Percentiles rank a stretch among this genome's conserved stretches.
These are phyloP conservation scores for Thraustochytrium striatum DNA, from an alignment of 352 stramenopile genomes.

Conservation along the genomic window DNA sequence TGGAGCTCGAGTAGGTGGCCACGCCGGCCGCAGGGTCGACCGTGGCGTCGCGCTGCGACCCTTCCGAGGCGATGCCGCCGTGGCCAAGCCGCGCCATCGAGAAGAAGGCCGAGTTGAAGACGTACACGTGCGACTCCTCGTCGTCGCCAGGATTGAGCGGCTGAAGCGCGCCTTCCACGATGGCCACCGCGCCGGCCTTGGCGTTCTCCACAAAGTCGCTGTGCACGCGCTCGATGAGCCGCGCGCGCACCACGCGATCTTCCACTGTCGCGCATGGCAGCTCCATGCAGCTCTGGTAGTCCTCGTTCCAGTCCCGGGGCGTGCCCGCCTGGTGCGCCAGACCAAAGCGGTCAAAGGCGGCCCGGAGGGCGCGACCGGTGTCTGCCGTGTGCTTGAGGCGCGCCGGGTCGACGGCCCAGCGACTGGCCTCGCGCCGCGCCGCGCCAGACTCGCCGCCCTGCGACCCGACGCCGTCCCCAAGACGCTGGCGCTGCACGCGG, in stretches of 20 bases:
- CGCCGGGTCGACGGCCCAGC: background rate
- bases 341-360: constrained; percentile 77
- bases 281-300: constrained; percentile 85
- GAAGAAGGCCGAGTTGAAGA: constrained; percentile 98
- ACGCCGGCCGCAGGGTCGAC: constrained; percentile 53
- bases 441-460: constrained; percentile 72
- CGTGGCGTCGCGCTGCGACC: background rate
- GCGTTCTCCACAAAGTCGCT: constrained; percentile 89
- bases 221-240: constrained; percentile 88
- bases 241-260: constrained; percentile 83
- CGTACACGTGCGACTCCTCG: constrained; percentile 83
- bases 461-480: no score
- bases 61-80: background rate
- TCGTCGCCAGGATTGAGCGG: constrained; percentile 94
- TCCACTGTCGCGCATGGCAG: constrained; percentile 68
- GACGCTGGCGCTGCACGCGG: background rate
- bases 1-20: constrained; percentile 73
- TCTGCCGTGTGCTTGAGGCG: constrained; percentile 60
- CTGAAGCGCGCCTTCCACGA: constrained; percentile 85
- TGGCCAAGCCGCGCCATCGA: constrained; percentile 64
- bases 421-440: constrained; percentile 54
- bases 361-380: constrained; percentile 77
- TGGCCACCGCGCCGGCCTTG: constrained; percentile 77
- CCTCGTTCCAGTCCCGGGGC: constrained; percentile 92
- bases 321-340: constrained; percentile 81